phyloP scores from a whole-genome alignment of 176 grass and related monocot species.

The barley (Hordeum vulgare) region MorexV3_pseudomolecules_assembly NC_058519.1:226026861-226027360 shows the following conservation, averaged over 20 bases:
- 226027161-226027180: slow-evolving; percentile 41
- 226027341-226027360: slow-evolving; percentile 55
- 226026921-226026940: slow-evolving; percentile 41
- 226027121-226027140: slow-evolving; percentile 86
- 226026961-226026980: slow-evolving; percentile 95
- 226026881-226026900: slow-evolving; percentile 61
- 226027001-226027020: slow-evolving; percentile 44
- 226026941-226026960: slow-evolving; percentile 51
- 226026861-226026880: neutral
- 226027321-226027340: slow-evolving; percentile 66
- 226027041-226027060: neutral
- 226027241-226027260: slow-evolving; percentile 16
- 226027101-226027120: slow-evolving; percentile 68
- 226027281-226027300: neutral
- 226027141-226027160: slow-evolving; percentile 66
- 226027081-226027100: slow-evolving; percentile 46
- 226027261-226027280: neutral
- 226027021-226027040: neutral
- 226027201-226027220: slow-evolving; percentile 88
- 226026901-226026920: slow-evolving; percentile 54
- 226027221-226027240: slow-evolving; percentile 72
- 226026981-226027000: slow-evolving; percentile 69
- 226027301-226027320: slow-evolving; percentile 4
- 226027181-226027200: slow-evolving; percentile 76
- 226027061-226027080: neutral